These are phyloP conservation scores for Termitomyces sp. DNA, from an alignment of 1,284 basidiomycete species.

Conservation along the genomic window DNA sequence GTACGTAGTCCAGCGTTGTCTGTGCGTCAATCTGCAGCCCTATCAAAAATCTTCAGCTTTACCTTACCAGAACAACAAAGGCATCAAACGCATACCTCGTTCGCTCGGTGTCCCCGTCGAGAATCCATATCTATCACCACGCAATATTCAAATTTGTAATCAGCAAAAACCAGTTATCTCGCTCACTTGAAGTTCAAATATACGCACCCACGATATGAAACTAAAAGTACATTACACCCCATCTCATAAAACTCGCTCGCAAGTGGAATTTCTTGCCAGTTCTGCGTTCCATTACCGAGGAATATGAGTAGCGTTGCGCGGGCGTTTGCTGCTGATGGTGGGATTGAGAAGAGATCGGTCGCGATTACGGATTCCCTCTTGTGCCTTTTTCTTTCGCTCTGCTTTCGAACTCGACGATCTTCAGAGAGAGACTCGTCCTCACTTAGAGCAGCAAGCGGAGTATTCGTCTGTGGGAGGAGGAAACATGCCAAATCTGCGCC, in stretches of 20 bases:
- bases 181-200: too few relatives aligned
- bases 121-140: background rate
- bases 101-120: background rate
- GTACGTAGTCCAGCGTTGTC: background rate
- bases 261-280: background rate
- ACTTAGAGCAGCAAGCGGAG: background rate
- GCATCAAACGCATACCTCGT: background rate
- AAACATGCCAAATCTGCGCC: background rate
- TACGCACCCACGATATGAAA: background rate
- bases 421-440: background rate
- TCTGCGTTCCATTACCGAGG: background rate
- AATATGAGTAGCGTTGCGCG: background rate
- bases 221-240: background rate
- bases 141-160: too few relatives aligned
- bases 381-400: too few relatives aligned
- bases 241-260: background rate
- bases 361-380: too few relatives aligned
- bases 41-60: background rate
- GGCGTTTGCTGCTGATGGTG: background rate
- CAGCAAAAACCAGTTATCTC: too few relatives aligned
- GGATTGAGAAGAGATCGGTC: too few relatives aligned
- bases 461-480: background rate
- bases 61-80: background rate
- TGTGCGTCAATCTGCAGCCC: background rate
- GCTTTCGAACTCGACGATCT: too few relatives aligned